Base-by-base conservation (phyloP, 2,329 filamentous ascomycete genomes). In the Elsinoe arachidis region DNA sequence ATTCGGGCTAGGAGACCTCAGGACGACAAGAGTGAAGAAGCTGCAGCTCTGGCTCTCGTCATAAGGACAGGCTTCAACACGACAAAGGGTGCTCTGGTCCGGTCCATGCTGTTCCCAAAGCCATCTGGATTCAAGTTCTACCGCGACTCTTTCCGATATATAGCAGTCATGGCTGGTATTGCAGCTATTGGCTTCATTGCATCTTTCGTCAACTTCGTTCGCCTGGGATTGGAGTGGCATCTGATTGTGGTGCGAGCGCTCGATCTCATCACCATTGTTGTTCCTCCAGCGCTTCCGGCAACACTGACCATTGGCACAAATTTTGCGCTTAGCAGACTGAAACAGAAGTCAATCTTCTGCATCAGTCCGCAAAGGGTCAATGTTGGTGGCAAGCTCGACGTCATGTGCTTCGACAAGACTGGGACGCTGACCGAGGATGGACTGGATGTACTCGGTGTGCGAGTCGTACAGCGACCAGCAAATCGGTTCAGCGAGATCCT, bases 91-190 rank as follows among this genome's bases (percentile, higher is more conserved):
- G 89, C 93, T 9, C 76, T 99, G 15, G 90, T 99, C 59, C 87
- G 93, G 21, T 97, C 93, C 0, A 99, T 99, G 92, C 80, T 99
- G 37, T 99, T 99, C 68, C 95, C 93, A 0, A 99, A 99, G 68
- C 93, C 93, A 1, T 96, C 92, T 0, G 92, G 92, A 0, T 99
- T 99, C 81, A 97, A 95, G 67, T 99, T 99, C 69, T 99, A 99
- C 70, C 84, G 90, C 41, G 93, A 99, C 70, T 96, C 92, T 0
- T 99, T 99, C 74, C 84, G 91, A 19, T 99, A 99, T 70, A 97
- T 99, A 60, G 90, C 88, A 3, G 93, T 99, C 60, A 99, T 99
- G 93, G 92, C 82, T 5, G 75, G 84, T 41, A 85, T 99, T 64
- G 95, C 93, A 19, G 74, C 85, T 51, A 71, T 97, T 52, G 93